Conservation (phyloP, 164 flowering plant genomes). For the Nymphaea colorata region DNA sequence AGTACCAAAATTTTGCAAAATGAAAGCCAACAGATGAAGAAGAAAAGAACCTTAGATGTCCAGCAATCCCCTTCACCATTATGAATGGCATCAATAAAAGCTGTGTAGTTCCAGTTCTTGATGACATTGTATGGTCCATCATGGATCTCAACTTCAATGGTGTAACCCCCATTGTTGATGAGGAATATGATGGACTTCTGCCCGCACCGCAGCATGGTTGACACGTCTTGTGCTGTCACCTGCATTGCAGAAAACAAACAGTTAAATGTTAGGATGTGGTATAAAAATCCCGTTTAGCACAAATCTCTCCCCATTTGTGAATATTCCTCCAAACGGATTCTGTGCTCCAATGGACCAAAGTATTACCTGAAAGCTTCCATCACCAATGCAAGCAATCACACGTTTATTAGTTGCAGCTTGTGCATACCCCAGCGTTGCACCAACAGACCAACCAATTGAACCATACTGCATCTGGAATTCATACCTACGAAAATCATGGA, state of each 20-base stretch:
- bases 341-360: conserved; percentile 14
- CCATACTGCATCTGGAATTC: conserved; percentile 2
- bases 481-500: conserved; percentile 7
- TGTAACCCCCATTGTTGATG: conserved; percentile 86
- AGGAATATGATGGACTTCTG: conserved; percentile 69
- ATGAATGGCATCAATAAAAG: conserved; percentile 51
- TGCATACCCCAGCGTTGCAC: conserved; percentile 91
- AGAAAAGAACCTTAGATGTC: conserved; percentile 42
- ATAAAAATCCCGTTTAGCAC: conserved; percentile 13
- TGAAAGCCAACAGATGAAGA: neutral
- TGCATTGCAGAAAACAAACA: conserved; percentile 6
- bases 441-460: conserved; percentile 79
- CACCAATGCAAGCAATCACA: conserved; percentile 81
- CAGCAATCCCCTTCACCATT: conserved; percentile 74
- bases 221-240: conserved; percentile 81
- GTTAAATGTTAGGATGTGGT: too few relatives aligned
- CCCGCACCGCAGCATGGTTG: conserved; percentile 63
- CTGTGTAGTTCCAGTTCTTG: conserved; percentile 85
- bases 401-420: conserved; percentile 68
- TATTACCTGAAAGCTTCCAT: conserved; percentile 62
- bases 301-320: conserved; percentile 47
- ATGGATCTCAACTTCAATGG: conserved; percentile 18
- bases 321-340: conserved; percentile 35
- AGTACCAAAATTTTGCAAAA: too few relatives aligned
- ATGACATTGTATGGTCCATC: conserved; percentile 89